phyloP scores from a whole-genome alignment of 2,329 filamentous ascomycete species.

The Fusarium sp. region DNA sequence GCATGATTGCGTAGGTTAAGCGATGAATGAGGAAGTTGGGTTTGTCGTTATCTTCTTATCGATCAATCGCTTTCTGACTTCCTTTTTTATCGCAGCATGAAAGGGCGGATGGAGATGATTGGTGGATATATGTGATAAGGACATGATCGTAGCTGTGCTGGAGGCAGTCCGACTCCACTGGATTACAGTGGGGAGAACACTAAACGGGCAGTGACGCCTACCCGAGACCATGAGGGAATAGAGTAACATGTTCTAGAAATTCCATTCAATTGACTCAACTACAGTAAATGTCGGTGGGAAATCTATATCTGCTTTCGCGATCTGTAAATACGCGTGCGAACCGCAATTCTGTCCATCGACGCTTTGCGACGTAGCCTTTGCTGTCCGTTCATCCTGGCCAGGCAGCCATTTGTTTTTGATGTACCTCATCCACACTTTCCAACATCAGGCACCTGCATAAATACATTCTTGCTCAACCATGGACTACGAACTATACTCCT shows the following conservation, averaged over 20 bases:
- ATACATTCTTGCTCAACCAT: too few species aligned
- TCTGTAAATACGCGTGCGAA: too few species aligned
- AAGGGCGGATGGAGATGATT: accelerated
- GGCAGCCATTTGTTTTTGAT: too few species aligned
- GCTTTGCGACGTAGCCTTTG: too few species aligned
- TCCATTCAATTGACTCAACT: accelerated
- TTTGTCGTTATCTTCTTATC: not conserved
- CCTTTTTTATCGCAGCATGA: not conserved
- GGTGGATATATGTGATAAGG: not conserved
- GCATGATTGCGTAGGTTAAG: not conserved
- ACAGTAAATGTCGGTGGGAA: too few species aligned
- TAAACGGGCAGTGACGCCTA: not conserved
- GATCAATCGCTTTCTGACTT: not conserved
- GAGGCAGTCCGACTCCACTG: not conserved
- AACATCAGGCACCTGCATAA: too few species aligned
- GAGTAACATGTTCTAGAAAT: not conserved
- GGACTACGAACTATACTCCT: too few species aligned
- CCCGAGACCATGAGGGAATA: not conserved
- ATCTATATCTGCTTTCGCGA: too few species aligned
- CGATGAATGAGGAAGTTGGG: not conserved
- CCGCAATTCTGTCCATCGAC: too few species aligned
- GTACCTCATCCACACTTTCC: too few species aligned
- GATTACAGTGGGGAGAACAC: not conserved
- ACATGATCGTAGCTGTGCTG: not conserved
- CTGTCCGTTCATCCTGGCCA: too few species aligned